Percentiles rank a stretch among this genome's conserved stretches.
phyloP scores from a whole-genome alignment of 108 stramenopile species.

The Skeletonema potamos region DNA sequence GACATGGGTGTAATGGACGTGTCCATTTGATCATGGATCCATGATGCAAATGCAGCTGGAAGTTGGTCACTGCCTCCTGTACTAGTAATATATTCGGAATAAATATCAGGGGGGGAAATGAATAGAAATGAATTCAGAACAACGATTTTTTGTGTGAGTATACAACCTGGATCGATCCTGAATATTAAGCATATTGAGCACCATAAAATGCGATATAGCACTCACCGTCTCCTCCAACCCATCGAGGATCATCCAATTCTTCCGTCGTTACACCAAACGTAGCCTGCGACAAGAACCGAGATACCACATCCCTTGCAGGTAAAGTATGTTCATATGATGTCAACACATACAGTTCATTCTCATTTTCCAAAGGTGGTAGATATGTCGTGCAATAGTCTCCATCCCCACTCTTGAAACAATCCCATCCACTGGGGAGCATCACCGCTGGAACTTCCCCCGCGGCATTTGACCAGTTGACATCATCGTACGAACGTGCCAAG shows the following conservation, averaged over 20 bases:
- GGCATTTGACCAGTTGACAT: slow-evolving; percentile 11
- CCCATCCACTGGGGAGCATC: not conserved
- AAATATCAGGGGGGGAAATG: too few species aligned
- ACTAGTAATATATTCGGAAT: not conserved
- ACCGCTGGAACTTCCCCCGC: slow-evolving; percentile 4
- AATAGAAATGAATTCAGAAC: too few species aligned
- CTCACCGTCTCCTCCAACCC: too few species aligned
- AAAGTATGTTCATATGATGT: slow-evolving; percentile 2
- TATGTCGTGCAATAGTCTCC: not conserved
- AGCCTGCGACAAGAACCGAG: slow-evolving; percentile 11
- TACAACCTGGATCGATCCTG: too few species aligned
- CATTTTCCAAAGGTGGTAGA: not conserved
- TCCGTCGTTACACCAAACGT: slow-evolving; percentile 24
- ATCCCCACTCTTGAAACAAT: not conserved
- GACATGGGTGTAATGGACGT: not conserved
- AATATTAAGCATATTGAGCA: too few species aligned
- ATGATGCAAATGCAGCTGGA: slow-evolving; percentile 6
- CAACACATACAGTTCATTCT: slow-evolving; percentile 1
- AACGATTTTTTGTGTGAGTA: too few species aligned
- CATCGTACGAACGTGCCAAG: slow-evolving; percentile 14
- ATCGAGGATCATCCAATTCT: too few species aligned
- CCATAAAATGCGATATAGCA: too few species aligned
- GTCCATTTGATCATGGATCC: slow-evolving; percentile 28
- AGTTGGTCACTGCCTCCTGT: not conserved
- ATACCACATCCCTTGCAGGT: not conserved